A percentile compares a stretch with the other conserved stretches of the same genome.
These are phyloP conservation scores for Chaetomium sp. DNA, from an alignment of 2,329 filamentous ascomycete genomes.

Conservation along the genomic window DNA sequence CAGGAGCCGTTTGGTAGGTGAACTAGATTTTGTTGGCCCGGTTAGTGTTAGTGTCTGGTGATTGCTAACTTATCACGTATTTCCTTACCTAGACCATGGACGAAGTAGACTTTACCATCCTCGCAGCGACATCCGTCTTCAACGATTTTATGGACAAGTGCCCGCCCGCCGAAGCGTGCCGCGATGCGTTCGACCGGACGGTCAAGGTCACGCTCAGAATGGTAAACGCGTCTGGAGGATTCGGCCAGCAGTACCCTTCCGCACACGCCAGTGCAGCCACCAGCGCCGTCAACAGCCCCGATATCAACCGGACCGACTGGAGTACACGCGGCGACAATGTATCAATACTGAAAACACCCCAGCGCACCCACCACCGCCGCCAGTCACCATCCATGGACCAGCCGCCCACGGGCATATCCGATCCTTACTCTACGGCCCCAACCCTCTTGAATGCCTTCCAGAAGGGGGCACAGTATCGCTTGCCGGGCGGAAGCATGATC, in stretches of 20 bases:
- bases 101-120: conserved; percentile 94
- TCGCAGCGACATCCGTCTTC: conserved; percentile 88
- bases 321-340: conserved; percentile 24
- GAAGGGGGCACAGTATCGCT: conserved; percentile 18
- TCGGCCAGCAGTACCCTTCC: conserved; percentile 43
- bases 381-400: conserved; percentile 19
- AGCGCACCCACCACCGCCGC: conserved; percentile 10
- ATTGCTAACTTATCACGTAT: conserved; percentile 23
- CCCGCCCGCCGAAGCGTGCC: conserved; percentile 87
- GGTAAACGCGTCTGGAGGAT: conserved; percentile 81
- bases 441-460: conserved; percentile 34
- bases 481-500: conserved; percentile 15
- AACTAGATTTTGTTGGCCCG: too few species aligned
- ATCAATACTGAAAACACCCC: conserved; percentile 22
- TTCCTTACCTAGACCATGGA: conserved; percentile 60
- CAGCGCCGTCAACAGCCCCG: conserved; percentile 14
- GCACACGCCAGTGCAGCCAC: not conserved
- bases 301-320: conserved; percentile 27
- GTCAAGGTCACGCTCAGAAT: conserved; percentile 93
- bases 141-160: conserved; percentile 91
- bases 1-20: conserved; percentile 70
- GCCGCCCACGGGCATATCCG: conserved; percentile 21
- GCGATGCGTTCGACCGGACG: conserved; percentile 91
- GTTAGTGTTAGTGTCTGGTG: not conserved
- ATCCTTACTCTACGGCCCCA: conserved; percentile 30